A percentile compares a stretch with the other conserved stretches of the same genome.
Evolutionary conservation across 2,329 filamentous ascomycete genomes (phyloP).

Genomic region (Phialocephala subalpina): DNA sequence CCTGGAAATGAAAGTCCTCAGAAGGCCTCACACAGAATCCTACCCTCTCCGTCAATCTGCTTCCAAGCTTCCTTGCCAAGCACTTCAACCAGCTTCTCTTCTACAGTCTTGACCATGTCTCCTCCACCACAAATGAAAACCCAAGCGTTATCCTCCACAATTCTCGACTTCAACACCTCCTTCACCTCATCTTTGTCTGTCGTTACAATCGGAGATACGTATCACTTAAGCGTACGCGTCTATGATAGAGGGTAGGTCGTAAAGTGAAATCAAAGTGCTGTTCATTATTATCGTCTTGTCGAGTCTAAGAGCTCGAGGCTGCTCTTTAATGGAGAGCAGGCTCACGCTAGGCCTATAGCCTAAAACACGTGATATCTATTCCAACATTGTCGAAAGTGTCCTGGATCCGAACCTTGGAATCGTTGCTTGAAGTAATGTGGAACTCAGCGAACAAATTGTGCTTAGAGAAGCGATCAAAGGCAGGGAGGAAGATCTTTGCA

Average conservation of each 20-base stretch:
- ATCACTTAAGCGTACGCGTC: too few species aligned
- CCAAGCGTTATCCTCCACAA: background rate
- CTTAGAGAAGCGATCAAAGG: background rate
- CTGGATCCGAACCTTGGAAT: background rate
- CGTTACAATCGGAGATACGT: too few species aligned
- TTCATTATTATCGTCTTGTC: too few species aligned
- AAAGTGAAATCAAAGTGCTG: too few species aligned
- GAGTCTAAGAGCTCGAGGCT: too few species aligned
- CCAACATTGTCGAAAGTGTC: background rate
- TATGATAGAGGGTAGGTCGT: too few species aligned
- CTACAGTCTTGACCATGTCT: background rate
- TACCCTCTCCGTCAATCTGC: background rate
- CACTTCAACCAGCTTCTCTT: slow-evolving; percentile 3
- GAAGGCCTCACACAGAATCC: background rate
- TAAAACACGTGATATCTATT: too few species aligned
- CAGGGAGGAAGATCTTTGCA: background rate
- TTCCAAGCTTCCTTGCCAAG: background rate
- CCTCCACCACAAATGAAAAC: slow-evolving; percentile 10
- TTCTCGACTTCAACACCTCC: background rate
- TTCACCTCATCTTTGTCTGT: background rate
- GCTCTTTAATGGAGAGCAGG: too few species aligned
- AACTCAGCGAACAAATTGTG: background rate
- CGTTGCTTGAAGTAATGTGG: background rate
- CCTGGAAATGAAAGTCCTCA: background rate
- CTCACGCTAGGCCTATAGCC: too few species aligned